Evolutionary conservation across 2,329 filamentous ascomycete species (phyloP).

Genomic region (Ophiosphaerella herpotricha): DNA sequence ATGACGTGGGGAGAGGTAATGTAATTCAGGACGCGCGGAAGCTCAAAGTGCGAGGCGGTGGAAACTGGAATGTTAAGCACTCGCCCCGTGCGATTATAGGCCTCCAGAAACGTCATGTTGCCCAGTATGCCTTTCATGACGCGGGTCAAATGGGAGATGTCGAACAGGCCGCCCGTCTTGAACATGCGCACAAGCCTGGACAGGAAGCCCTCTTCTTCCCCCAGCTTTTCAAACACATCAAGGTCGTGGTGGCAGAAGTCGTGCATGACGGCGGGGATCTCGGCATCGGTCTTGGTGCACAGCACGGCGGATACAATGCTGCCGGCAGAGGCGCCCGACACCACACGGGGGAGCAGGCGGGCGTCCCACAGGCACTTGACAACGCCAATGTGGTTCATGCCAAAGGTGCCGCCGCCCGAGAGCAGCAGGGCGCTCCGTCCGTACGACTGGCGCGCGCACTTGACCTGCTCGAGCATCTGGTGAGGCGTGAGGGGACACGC

Average conservation of each 20-base stretch:
- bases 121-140: constrained; percentile 83
- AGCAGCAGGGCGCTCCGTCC: constrained; percentile 82
- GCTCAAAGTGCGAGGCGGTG: constrained; percentile 81
- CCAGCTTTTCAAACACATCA: constrained; percentile 73
- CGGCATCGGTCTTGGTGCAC: constrained; percentile 76
- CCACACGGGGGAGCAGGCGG: constrained; percentile 78
- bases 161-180: constrained; percentile 82
- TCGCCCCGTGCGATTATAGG: constrained; percentile 89
- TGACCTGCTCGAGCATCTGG: constrained; percentile 68
- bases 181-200: constrained; percentile 73
- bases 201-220: constrained; percentile 64
- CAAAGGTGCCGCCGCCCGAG: constrained; percentile 86
- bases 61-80: constrained; percentile 96
- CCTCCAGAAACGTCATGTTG: constrained; percentile 92
- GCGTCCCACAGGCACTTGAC: constrained; percentile 79
- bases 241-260: constrained; percentile 80
- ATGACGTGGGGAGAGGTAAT: constrained; percentile 91
- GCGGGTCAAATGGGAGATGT: constrained; percentile 77
- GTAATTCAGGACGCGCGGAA: constrained; percentile 87
- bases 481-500: constrained; percentile 62
- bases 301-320: constrained; percentile 84
- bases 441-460: constrained; percentile 77
- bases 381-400: constrained; percentile 90
- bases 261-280: constrained; percentile 71
- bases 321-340: constrained; percentile 84